Conservation (phyloP, 192 early-diverging fungal genomes). For the Backusella sp. region DNA sequence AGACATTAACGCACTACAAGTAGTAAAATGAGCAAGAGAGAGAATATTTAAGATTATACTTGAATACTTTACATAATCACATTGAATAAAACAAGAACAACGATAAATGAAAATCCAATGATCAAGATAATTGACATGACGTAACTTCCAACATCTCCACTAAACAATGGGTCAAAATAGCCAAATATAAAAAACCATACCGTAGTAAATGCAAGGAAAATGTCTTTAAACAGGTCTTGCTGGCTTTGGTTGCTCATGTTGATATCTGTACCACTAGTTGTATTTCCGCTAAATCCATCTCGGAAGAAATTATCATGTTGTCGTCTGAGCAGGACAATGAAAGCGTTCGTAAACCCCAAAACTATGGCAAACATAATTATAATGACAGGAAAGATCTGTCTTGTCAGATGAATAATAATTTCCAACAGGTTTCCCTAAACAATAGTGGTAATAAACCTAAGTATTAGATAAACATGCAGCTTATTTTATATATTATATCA, state of each 20-base stretch:
- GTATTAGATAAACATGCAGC: no score
- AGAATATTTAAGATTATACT: no score
- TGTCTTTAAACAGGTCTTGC: not conserved
- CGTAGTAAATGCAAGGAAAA: not conserved
- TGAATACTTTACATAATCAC: no score
- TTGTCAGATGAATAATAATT: not conserved
- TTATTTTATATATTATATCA: no score
- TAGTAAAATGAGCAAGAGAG: no score
- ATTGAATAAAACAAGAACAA: no score
- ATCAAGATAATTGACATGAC: not conserved
- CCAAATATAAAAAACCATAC: conserved; percentile 7
- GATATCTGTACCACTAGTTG: not conserved
- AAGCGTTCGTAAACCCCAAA: not conserved
- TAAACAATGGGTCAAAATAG: not conserved
- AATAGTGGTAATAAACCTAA: no score
- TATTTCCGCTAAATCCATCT: not conserved
- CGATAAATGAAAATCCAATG: not conserved
- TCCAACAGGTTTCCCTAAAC: not conserved
- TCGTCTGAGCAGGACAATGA: not conserved
- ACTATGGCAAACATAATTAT: not conserved
- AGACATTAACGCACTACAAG: not conserved
- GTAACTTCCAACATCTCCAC: not conserved
- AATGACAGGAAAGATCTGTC: not conserved
- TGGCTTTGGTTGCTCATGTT: no score
- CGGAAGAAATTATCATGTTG: not conserved